phyloP scores from a whole-genome alignment of 768 basidiomycete genomes.

The Phlebiopsis flavidoalba region DNA sequence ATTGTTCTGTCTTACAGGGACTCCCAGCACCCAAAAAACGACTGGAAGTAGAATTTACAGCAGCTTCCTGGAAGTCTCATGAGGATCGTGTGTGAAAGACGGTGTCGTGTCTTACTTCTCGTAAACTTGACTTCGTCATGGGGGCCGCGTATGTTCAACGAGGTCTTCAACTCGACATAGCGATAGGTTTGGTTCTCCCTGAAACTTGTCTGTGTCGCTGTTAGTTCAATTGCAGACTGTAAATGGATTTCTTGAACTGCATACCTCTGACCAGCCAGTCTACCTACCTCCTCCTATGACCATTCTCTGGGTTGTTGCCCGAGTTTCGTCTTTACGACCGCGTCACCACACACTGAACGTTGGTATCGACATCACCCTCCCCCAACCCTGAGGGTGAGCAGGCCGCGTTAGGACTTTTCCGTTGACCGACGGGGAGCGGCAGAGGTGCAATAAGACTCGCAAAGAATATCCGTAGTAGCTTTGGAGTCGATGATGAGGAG shows the following conservation, averaged over 20 bases:
- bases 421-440: conserved; percentile 21
- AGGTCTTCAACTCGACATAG: conserved; percentile 90
- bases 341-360: conserved; percentile 90
- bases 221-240: background rate
- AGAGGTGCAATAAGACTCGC: conserved; percentile 79
- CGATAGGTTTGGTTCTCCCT: conserved; percentile 54
- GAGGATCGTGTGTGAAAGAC: background rate
- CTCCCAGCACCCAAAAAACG: conserved; percentile 86
- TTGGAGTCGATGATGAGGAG: conserved; percentile 56
- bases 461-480: conserved; percentile 87
- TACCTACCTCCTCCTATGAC: conserved; percentile 88
- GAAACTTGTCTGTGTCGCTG: conserved; percentile 46
- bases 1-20: conserved; percentile 53
- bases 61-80: conserved; percentile 58
- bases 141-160: conserved; percentile 56
- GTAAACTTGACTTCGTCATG: conserved; percentile 68
- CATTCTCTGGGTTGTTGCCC: conserved; percentile 61
- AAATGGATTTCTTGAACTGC: background rate
- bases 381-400: conserved; percentile 46
- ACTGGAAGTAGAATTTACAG: conserved; percentile 91
- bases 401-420: background rate
- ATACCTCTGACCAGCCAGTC: conserved; percentile 82
- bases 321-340: conserved; percentile 81
- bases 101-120: conserved; percentile 54
- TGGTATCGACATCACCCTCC: conserved; percentile 82